Conservation (phyloP, 306 rosid species). For the Glycyrrhiza uralensis region DNA sequence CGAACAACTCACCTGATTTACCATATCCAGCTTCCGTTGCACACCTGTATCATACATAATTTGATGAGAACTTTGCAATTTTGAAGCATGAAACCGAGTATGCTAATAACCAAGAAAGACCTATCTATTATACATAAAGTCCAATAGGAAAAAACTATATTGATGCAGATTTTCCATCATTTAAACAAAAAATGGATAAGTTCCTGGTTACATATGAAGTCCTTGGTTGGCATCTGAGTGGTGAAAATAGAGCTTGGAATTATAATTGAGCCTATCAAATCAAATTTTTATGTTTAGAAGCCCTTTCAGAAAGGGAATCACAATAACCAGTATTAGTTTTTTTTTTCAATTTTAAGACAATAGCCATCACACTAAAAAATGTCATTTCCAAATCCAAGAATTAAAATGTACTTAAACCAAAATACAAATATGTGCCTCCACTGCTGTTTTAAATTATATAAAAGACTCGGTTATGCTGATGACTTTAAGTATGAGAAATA, state of each 20-base stretch:
- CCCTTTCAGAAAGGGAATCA: neutral
- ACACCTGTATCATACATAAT: constrained; percentile 57
- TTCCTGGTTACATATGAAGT: neutral
- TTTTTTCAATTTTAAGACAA: neutral
- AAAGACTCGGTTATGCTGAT: neutral
- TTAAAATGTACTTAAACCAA: neutral
- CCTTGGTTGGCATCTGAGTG: neutral
- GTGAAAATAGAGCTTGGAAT: neutral
- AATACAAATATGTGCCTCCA: neutral
- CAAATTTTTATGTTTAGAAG: neutral
- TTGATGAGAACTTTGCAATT: constrained; percentile 23
- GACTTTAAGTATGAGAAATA: neutral
- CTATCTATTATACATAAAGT: neutral
- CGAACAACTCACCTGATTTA: constrained; percentile 53
- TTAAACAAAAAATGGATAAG: neutral
- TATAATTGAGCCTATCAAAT: neutral
- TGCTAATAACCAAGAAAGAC: neutral
- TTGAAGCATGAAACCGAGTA: neutral
- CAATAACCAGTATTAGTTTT: neutral
- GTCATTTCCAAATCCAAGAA: neutral
- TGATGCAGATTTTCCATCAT: neutral
- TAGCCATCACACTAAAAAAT: neutral
- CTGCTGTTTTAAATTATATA: neutral
- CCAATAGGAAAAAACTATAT: neutral
- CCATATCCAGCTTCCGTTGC: constrained; percentile 88